phyloP scores from a whole-genome alignment of 306 rosid genomes.

The Begonia peltatifolia region DNA sequence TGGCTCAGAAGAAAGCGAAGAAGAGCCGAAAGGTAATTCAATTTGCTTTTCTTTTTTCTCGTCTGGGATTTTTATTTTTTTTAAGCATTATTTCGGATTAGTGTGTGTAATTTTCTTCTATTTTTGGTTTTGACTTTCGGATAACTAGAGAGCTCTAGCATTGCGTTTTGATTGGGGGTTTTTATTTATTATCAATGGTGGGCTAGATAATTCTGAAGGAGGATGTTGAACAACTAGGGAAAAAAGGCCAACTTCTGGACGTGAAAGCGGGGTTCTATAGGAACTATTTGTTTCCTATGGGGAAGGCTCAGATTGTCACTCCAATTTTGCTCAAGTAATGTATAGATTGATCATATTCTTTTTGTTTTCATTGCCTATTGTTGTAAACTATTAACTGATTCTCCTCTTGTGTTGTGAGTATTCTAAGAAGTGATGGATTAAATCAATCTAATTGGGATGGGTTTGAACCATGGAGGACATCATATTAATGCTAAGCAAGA shows the following conservation, averaged over 20 bases:
- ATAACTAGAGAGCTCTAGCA: background rate
- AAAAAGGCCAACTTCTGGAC: slow-evolving; percentile 62
- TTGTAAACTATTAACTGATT: too few relatives aligned
- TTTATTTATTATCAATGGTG: background rate
- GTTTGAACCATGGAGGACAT: too few relatives aligned
- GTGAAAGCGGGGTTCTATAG: slow-evolving; percentile 79
- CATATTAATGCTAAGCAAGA: too few relatives aligned
- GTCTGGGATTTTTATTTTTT: too few relatives aligned
- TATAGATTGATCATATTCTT: background rate
- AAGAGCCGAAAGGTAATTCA: slow-evolving; percentile 60
- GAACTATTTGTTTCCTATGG: slow-evolving; percentile 63
- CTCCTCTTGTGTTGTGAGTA: too few relatives aligned
- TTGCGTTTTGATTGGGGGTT: background rate
- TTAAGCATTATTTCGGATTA: too few relatives aligned
- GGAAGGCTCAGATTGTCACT: slow-evolving; percentile 81
- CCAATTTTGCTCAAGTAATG: slow-evolving; percentile 69
- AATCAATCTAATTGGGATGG: too few relatives aligned
- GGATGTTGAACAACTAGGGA: slow-evolving; percentile 55
- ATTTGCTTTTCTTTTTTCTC: background rate
- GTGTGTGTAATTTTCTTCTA: background rate
- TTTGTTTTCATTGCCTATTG: background rate
- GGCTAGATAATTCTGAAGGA: slow-evolving; percentile 79
- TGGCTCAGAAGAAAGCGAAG: slow-evolving; percentile 69
- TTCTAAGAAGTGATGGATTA: too few relatives aligned
- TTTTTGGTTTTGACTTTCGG: too few relatives aligned